Conservation (phyloP, 805 yeast species). For the Yamadazyma paraphyllophila region DNA sequence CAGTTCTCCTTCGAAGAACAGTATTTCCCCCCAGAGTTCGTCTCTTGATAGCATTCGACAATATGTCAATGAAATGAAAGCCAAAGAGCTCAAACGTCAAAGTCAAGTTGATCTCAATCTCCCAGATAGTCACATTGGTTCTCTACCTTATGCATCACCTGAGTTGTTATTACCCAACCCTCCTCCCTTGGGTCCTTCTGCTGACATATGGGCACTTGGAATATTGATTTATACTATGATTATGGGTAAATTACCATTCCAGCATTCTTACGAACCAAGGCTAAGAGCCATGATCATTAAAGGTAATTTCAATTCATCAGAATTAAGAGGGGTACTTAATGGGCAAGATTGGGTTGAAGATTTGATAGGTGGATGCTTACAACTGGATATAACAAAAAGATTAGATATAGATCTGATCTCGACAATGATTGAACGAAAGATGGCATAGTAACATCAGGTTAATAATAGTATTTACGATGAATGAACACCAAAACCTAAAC, state of each 20-base stretch:
- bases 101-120: constrained; percentile 35
- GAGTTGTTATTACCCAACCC: constrained; percentile 69
- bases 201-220: constrained; percentile 93
- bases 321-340: constrained; percentile 24
- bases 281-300: constrained; percentile 68
- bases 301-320: constrained; percentile 55
- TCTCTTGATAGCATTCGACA: constrained; percentile 16
- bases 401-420: constrained; percentile 39
- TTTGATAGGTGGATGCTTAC: constrained; percentile 54
- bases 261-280: constrained; percentile 79
- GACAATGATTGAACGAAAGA: constrained; percentile 9
- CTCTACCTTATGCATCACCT: constrained; percentile 91
- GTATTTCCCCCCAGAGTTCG: neutral
- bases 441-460: neutral
- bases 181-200: constrained; percentile 58
- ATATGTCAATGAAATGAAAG: constrained; percentile 14
- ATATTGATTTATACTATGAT: constrained; percentile 71
- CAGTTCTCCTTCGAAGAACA: constrained; percentile 10
- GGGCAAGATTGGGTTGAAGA: constrained; percentile 29
- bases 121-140: constrained; percentile 77
- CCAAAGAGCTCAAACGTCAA: constrained; percentile 16
- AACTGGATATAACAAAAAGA: constrained; percentile 49
- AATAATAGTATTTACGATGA: neutral
- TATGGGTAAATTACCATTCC: constrained; percentile 76
- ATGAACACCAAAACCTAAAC: neutral